phyloP scores from a whole-genome alignment of 2,329 filamentous ascomycete species.

The Talaromyces sp. region DNA sequence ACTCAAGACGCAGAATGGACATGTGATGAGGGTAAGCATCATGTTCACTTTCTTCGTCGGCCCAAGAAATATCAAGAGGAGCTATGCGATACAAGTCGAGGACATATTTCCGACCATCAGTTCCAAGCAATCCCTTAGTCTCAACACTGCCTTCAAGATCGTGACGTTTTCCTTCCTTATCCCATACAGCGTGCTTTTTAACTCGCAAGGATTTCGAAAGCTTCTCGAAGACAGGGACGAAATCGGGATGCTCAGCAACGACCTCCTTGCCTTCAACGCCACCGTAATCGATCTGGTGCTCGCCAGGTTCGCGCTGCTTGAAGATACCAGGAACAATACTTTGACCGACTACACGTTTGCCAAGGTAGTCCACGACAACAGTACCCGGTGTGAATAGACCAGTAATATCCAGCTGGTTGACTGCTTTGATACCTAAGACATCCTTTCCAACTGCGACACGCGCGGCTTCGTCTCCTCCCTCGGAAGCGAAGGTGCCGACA shows the following conservation, averaged over 20 bases:
- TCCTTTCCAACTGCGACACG: conserved; percentile 96
- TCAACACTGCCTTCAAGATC: conserved; percentile 94
- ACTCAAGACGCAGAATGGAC: conserved; percentile 85
- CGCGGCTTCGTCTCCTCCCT: conserved; percentile 94
- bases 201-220: conserved; percentile 86
- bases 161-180: conserved; percentile 86
- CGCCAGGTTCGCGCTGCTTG: conserved; percentile 93
- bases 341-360: conserved; percentile 94
- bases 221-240: conserved; percentile 79
- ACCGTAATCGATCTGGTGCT: conserved; percentile 98
- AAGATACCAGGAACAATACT: conserved; percentile 99
- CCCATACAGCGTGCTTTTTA: conserved; percentile 95
- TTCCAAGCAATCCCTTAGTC: conserved; percentile 95
- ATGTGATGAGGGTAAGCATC: conserved; percentile 86
- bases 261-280: conserved; percentile 96
- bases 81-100: conserved; percentile 93
- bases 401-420: conserved; percentile 95
- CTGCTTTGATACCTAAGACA: conserved; percentile 85
- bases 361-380: conserved; percentile 92
- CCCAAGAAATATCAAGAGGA: conserved; percentile 83
- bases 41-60: conserved; percentile 69
- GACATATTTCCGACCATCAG: conserved; percentile 95
- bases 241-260: conserved; percentile 84
- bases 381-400: conserved; percentile 94
- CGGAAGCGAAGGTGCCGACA: conserved; percentile 92